A percentile compares a stretch with the other conserved stretches of the same genome.
phyloP scores from a whole-genome alignment of 225 moss, liverwort and hornwort species.

The Anthoceros angustus region DNA sequence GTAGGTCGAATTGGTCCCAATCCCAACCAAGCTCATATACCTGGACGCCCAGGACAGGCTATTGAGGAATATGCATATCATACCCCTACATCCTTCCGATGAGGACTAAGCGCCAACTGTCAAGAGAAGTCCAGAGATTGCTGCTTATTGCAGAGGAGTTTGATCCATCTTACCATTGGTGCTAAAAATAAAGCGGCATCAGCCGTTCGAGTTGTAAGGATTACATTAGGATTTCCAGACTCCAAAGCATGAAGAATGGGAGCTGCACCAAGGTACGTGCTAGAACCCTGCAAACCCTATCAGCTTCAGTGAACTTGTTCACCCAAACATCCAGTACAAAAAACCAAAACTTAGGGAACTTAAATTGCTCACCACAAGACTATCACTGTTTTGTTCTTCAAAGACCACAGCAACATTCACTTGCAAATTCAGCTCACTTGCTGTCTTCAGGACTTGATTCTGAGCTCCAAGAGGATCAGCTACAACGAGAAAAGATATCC shows the following conservation, averaged over 20 bases:
- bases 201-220: conserved; percentile 63
- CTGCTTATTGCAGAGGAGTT: neutral
- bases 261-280: conserved; percentile 78
- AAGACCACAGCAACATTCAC: conserved; percentile 52
- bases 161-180: conserved; percentile 38
- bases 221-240: conserved; percentile 37
- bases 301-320: neutral
- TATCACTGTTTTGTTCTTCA: conserved; percentile 26
- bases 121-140: neutral
- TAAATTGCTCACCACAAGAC: conserved; percentile 18
- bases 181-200: conserved; percentile 79
- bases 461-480: conserved; percentile 75
- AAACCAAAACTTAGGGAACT: too few species aligned
- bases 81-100: too few species aligned
- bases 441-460: conserved; percentile 42
- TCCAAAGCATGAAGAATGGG: conserved; percentile 51
- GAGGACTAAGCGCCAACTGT: too few species aligned
- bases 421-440: conserved; percentile 34
- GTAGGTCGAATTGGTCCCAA: conserved; percentile 53
- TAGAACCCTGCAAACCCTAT: conserved; percentile 33
- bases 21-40: conserved; percentile 82
- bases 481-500: conserved; percentile 10
- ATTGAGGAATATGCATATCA: too few species aligned
- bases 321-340: too few species aligned
- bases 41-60: conserved; percentile 16